Conservation (phyloP, 176 grass and related monocot genomes). For the Triticum turgidum region DNA sequence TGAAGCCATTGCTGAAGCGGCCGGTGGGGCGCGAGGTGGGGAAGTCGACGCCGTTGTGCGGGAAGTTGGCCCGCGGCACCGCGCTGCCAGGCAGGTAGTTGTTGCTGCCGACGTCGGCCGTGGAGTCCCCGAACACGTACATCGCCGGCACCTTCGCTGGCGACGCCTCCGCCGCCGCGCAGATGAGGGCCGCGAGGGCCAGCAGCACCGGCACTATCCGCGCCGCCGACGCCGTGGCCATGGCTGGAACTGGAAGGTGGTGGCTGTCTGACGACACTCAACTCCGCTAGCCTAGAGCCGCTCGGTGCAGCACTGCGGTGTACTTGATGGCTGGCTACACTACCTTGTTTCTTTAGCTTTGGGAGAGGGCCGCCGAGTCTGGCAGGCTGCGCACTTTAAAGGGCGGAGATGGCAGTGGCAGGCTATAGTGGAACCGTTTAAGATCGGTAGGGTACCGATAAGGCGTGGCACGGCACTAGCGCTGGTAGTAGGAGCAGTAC, state of each 20-base stretch:
- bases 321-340: background rate
- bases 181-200: background rate
- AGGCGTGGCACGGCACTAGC: conserved; percentile 25
- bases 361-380: conserved; percentile 37
- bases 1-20: conserved; percentile 60
- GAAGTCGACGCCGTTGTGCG: conserved; percentile 68
- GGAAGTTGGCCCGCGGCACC: conserved; percentile 63
- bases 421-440: conserved; percentile 36
- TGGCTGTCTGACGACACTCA: background rate
- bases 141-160: conserved; percentile 41
- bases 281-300: background rate
- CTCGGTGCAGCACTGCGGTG: background rate
- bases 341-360: conserved; percentile 29
- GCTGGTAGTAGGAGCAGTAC: background rate
- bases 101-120: conserved; percentile 64
- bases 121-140: conserved; percentile 65
- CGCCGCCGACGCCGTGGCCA: conserved; percentile 1
- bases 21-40: conserved; percentile 47
- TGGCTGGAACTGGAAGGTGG: background rate
- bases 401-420: conserved; percentile 18
- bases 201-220: background rate
- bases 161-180: background rate
- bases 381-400: conserved; percentile 32
- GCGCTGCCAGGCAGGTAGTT: conserved; percentile 47
- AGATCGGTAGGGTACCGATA: background rate